phyloP scores from a whole-genome alignment of 2,329 filamentous ascomycete species.

The Aspergillus japonicus region DNA sequence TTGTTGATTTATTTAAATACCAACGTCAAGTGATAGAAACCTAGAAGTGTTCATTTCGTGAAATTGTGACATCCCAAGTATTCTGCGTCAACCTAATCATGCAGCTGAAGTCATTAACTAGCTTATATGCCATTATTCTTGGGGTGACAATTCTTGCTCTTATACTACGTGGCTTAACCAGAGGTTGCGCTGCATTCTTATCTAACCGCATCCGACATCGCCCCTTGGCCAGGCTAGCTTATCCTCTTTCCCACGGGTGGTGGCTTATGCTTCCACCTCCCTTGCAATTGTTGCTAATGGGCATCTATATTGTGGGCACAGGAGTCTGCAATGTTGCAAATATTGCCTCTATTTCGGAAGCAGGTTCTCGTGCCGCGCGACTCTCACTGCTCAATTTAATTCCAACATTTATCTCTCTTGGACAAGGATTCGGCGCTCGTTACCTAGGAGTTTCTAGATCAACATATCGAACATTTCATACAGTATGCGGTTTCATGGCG shows the following conservation, averaged over 20 bases:
- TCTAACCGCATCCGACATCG: neutral
- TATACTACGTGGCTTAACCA: neutral
- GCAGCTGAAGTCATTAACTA: neutral
- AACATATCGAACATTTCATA: constrained; percentile 16
- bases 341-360: constrained; percentile 10
- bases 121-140: neutral
- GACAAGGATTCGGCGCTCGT: constrained; percentile 17
- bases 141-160: neutral
- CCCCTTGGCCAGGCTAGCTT: neutral
- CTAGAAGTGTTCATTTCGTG: neutral
- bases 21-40: neutral
- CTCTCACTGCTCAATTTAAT: constrained; percentile 18
- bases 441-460: constrained; percentile 16
- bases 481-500: constrained; percentile 10
- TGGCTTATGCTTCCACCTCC: constrained; percentile 1
- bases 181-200: neutral
- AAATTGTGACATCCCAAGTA: neutral
- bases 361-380: constrained; percentile 12
- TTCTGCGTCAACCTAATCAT: neutral
- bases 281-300: constrained; percentile 1
- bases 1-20: neutral
- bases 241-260: constrained; percentile 2
- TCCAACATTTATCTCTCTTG: constrained; percentile 16
- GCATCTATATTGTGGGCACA: constrained; percentile 5
- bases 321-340: constrained; percentile 13